Evolutionary conservation across 768 basidiomycete genomes (phyloP).

Genomic region (Leccinellum rugosiceps): DNA sequence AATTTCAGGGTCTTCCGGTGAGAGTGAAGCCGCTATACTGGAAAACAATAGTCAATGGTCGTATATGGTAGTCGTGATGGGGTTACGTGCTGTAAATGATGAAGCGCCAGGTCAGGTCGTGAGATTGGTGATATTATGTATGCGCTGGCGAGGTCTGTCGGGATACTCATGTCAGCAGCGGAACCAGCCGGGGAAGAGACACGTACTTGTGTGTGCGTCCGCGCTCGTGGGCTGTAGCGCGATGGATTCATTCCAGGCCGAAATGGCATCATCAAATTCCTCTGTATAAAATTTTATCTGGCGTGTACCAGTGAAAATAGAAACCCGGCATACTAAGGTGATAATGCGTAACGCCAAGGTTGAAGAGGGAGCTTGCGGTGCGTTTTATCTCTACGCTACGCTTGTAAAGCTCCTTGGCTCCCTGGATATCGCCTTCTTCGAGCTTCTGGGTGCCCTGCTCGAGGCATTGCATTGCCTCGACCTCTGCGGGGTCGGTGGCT

Average conservation of each 20-base stretch:
- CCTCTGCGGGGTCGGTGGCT: constrained; percentile 76
- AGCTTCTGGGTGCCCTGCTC: constrained; percentile 82
- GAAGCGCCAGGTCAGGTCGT: constrained; percentile 81
- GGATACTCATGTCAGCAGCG: constrained; percentile 21
- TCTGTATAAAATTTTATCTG: constrained; percentile 43
- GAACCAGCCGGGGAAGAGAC: constrained; percentile 16
- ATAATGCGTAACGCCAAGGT: constrained; percentile 86
- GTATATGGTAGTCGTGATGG: constrained; percentile 27
- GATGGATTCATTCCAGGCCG: constrained; percentile 84
- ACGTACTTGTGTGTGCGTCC: constrained; percentile 83
- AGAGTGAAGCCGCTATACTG: constrained; percentile 79
- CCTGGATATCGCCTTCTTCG: constrained; percentile 82
- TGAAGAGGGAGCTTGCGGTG: constrained; percentile 80
- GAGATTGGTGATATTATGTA: constrained; percentile 80
- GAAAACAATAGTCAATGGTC: constrained; percentile 32
- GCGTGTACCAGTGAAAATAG: constrained; percentile 8
- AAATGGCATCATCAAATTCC: constrained; percentile 84
- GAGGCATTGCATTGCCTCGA: constrained; percentile 72
- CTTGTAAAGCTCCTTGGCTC: constrained; percentile 71
- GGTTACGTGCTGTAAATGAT: constrained; percentile 69
- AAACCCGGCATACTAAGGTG: constrained; percentile 65
- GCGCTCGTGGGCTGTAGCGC: constrained; percentile 76
- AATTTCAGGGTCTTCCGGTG: constrained; percentile 88
- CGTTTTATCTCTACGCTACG: constrained; percentile 79
- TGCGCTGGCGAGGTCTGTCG: constrained; percentile 79